A percentile compares a stretch with the other conserved stretches of the same genome.
These are phyloP conservation scores for Trichophyton mentagrophytes DNA, from an alignment of 2,329 filamentous ascomycete genomes.

Conservation along the genomic window DNA sequence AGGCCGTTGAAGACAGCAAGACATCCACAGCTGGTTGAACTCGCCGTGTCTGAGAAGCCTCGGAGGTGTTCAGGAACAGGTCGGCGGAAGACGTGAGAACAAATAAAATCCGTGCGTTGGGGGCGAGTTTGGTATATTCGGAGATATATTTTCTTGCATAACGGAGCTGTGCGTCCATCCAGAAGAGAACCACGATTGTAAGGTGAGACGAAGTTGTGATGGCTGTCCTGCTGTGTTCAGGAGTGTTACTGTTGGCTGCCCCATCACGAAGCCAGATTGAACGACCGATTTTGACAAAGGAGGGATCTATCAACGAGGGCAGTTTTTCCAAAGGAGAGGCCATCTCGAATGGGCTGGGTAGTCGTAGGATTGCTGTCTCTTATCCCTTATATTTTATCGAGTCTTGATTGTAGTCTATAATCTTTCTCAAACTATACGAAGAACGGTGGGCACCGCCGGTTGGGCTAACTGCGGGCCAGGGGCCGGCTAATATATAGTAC, in stretches of 20 bases:
- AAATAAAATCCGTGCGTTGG: conserved; percentile 32
- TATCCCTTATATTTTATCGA: not conserved
- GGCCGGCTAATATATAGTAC: too few relatives aligned
- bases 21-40: conserved; percentile 27
- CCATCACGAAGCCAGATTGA: conserved; percentile 29
- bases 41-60: conserved; percentile 17
- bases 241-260: conserved; percentile 3
- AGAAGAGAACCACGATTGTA: conserved; percentile 36
- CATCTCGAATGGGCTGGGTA: not conserved
- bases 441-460: too few relatives aligned
- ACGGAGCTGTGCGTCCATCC: conserved; percentile 36
- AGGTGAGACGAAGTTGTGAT: conserved; percentile 11
- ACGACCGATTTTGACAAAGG: conserved; percentile 27
- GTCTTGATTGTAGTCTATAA: not conserved
- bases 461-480: too few relatives aligned
- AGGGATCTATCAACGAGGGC: not conserved
- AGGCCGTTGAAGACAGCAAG: conserved; percentile 15
- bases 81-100: conserved; percentile 26
- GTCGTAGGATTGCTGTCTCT: not conserved
- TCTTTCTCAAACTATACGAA: too few relatives aligned
- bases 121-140: conserved; percentile 33
- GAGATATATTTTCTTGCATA: conserved; percentile 38
- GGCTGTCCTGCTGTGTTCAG: conserved; percentile 5
- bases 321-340: not conserved
- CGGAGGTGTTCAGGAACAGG: conserved; percentile 20